Base-by-base conservation (phyloP, 345 rosid genomes). In the Hibiscus syriacus region DNA sequence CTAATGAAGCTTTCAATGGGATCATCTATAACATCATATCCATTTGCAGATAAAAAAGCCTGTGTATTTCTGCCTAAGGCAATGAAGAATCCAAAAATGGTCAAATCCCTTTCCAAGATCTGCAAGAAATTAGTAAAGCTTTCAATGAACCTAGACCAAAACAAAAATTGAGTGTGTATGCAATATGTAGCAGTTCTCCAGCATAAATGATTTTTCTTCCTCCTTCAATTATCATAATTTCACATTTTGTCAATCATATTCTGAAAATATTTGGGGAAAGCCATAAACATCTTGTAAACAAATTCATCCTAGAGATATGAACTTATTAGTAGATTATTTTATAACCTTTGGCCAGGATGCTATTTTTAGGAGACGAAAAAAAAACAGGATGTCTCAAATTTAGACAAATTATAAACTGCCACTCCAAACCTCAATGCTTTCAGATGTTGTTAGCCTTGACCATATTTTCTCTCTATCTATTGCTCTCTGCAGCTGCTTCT, bases 21-120 rank as follows among this genome's bases (percentile, higher is more conserved):
- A 71, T 86, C 85, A 45, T 74, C 85, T 58, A 85, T 53, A n/a
- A 74, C 81, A 72, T 77, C 79, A 70, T 77, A 94, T 64, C 99
- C 97, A 78, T 91, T 89, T 53, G 85, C 87, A 70, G 86, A 80
- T 77, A 90, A 72, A 79, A 73, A 87, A 25, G 83, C 80, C 73
- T 84, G 85, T 26, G 91, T 83, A 70, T 90, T 86, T 82, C 96
- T 84, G 67, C 99, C 99, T 29, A 94, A 78, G 60, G 96, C 96
- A 77, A 91, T 91, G 76, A 94, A 94, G 84, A 91, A 90, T 70
- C 99, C 99, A 84, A 94, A 91, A 69, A 91, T 85, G 81, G 99
- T 92, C 82, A 94, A 85, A 82, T 94, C 99, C 82, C 85, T 89
- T 74, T 86, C 96, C 86, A 94, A 76, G 55, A 89, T 87, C 97